These are phyloP conservation scores for Dactylellina drechsleri DNA, from an alignment of 2,329 filamentous ascomycete species.

Conservation along the genomic window DNA sequence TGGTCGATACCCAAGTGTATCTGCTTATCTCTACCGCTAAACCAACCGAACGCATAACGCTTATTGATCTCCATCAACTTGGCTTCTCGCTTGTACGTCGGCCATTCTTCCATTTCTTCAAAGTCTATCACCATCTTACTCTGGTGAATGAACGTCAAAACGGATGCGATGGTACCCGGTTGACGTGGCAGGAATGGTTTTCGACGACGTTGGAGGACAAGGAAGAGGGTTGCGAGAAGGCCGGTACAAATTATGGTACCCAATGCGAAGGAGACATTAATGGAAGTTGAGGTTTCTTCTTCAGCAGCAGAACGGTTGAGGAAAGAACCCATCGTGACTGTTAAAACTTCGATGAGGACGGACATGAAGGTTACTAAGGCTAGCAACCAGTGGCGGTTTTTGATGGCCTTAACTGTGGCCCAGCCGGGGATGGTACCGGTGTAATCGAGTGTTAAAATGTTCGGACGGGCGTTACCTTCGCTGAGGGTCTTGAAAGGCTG, in stretches of 20 bases:
- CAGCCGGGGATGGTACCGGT: conserved; percentile 76
- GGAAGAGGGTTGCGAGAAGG: conserved; percentile 69
- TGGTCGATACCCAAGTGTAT: conserved; percentile 81
- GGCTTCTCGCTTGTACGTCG: conserved; percentile 70
- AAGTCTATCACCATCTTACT: conserved; percentile 82
- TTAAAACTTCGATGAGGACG: conserved; percentile 77
- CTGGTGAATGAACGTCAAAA: conserved; percentile 81
- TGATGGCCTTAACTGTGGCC: conserved; percentile 70
- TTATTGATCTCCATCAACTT: conserved; percentile 71
- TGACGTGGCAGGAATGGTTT: conserved; percentile 79
- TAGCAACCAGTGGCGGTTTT: conserved; percentile 73
- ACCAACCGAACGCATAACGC: conserved; percentile 81
- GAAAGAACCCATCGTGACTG: conserved; percentile 74
- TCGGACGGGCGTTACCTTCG: conserved; percentile 72
- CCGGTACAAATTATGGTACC: conserved; percentile 73
- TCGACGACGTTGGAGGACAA: conserved; percentile 72
- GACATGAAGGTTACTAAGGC: conserved; percentile 76
- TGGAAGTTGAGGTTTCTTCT: conserved; percentile 71
- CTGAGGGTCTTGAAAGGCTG: conserved; percentile 79
- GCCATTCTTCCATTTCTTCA: conserved; percentile 74
- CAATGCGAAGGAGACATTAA: conserved; percentile 73
- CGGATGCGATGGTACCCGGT: conserved; percentile 79
- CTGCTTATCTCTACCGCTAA: conserved; percentile 75
- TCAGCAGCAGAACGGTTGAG: conserved; percentile 66
- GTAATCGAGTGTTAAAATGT: conserved; percentile 76